These are phyloP conservation scores for Hebeloma cylindrosporum DNA, from an alignment of 768 basidiomycete genomes.

Conservation along the genomic window DNA sequence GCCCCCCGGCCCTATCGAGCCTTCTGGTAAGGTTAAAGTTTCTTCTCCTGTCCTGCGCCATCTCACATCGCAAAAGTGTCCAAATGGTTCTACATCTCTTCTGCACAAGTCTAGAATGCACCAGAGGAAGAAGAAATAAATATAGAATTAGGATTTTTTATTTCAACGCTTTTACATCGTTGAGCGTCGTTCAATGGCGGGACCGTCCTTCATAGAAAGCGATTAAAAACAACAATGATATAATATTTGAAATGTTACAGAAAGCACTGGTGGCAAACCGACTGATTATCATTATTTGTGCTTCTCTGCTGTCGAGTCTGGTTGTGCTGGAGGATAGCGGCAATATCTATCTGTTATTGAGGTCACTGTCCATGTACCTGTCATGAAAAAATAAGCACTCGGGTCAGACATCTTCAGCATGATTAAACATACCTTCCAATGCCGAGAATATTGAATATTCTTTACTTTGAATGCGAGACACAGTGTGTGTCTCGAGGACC, in stretches of 20 bases:
- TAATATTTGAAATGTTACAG: conserved; percentile 14
- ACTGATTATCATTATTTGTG: conserved; percentile 20
- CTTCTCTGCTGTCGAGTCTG: conserved; percentile 44
- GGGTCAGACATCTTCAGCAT: not conserved
- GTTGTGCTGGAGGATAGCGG: conserved; percentile 77
- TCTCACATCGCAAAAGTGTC: conserved; percentile 51
- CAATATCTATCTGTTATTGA: conserved; percentile 90
- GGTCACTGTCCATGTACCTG: conserved; percentile 90
- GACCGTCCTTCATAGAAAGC: conserved; percentile 1
- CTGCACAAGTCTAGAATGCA: conserved; percentile 65
- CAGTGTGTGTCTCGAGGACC: conserved; percentile 90
- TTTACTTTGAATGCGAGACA: conserved; percentile 69
- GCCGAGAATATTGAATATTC: conserved; percentile 93
- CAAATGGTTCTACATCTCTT: conserved; percentile 95
- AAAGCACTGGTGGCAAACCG: conserved; percentile 16
- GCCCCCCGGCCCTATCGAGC: conserved; percentile 86
- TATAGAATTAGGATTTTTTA: conserved; percentile 1
- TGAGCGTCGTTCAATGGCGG: too few relatives aligned
- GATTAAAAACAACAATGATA: conserved; percentile 4
- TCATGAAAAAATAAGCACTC: conserved; percentile 6
- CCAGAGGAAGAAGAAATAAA: not conserved
- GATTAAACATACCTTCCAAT: conserved; percentile 66
- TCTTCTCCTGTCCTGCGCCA: not conserved
- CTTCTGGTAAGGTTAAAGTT: conserved; percentile 65
- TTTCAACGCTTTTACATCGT: not conserved